Evolutionary conservation across 768 basidiomycete genomes (phyloP).

Genomic region (Rhodosporidiobolus sp.): DNA sequence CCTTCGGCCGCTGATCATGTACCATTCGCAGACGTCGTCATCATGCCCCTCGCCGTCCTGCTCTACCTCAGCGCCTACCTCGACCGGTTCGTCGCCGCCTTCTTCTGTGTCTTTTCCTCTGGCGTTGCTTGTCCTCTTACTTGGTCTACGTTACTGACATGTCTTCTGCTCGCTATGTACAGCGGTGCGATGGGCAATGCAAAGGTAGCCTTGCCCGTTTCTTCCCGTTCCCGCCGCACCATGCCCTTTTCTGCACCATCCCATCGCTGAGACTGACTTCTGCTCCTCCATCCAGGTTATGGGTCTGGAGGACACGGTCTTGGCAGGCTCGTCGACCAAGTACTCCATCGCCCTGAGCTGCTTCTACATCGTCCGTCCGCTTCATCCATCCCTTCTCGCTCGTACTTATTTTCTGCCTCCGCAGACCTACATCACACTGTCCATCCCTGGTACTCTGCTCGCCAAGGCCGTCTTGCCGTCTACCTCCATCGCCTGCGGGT

Average conservation of each 20-base stretch:
- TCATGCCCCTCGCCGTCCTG: constrained; percentile 50
- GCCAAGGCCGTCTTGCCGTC: constrained; percentile 45
- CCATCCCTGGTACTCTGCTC: constrained; percentile 51
- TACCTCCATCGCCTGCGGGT: constrained; percentile 48
- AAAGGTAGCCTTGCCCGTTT: too few species aligned
- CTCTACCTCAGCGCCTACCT: constrained; percentile 52
- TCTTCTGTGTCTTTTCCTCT: not conserved
- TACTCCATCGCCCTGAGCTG: constrained; percentile 48
- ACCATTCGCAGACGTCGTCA: constrained; percentile 43
- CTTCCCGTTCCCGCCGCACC: too few species aligned
- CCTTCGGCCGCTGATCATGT: not conserved
- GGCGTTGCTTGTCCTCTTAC: not conserved
- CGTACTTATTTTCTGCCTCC: constrained; percentile 31
- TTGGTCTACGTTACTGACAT: too few species aligned
- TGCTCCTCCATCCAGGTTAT: too few species aligned
- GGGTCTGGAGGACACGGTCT: constrained; percentile 47
- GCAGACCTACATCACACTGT: constrained; percentile 49
- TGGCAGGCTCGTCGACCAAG: constrained; percentile 46
- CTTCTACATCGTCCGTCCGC: constrained; percentile 17
- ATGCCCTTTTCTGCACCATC: too few species aligned
- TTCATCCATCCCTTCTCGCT: not conserved
- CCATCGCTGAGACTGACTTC: too few species aligned
- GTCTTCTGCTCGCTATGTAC: too few species aligned
- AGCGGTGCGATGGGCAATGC: constrained; percentile 49
- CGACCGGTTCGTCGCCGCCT: constrained; percentile 42